A percentile compares a stretch with the other conserved stretches of the same genome.
Evolutionary conservation across 2,329 filamentous ascomycete genomes (phyloP).

Genomic region (Talaromyces albobiverticillius): DNA sequence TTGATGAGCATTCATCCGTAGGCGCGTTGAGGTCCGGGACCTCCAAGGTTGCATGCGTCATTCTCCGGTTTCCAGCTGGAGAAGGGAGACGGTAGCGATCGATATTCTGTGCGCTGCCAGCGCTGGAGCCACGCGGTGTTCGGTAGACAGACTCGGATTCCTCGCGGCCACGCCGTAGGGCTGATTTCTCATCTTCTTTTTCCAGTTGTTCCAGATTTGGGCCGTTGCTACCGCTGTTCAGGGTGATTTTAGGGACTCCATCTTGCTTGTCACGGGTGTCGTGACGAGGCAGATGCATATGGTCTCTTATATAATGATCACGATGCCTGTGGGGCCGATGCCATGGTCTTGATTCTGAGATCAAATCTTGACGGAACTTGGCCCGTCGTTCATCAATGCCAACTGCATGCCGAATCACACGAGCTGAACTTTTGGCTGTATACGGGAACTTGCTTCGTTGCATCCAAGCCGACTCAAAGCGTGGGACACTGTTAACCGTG

Average conservation of each 20-base stretch:
- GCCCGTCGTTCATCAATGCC: conserved; percentile 58
- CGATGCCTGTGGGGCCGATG: conserved; percentile 22
- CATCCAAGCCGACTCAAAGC: conserved; percentile 71
- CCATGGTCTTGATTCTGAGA: conserved; percentile 44
- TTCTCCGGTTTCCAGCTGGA: conserved; percentile 14
- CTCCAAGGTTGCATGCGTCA: conserved; percentile 21
- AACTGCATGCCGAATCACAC: conserved; percentile 56
- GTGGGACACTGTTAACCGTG: conserved; percentile 75
- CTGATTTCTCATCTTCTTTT: conserved; percentile 1
- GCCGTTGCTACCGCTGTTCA: conserved; percentile 24
- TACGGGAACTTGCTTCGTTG: conserved; percentile 71
- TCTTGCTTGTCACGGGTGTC: conserved; percentile 9
- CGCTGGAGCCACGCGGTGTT: conserved; percentile 21
- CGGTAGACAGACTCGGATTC: conserved; percentile 29
- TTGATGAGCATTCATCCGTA: conserved; percentile 29
- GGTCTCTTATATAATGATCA: conserved; percentile 16
- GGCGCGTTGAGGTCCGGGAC: conserved; percentile 27
- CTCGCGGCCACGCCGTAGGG: conserved; percentile 6
- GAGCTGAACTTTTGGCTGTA: conserved; percentile 53
- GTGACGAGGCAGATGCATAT: conserved; percentile 14
- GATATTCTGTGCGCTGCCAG: conserved; percentile 17
- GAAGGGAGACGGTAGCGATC: conserved; percentile 30
- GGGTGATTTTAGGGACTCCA: conserved; percentile 29
- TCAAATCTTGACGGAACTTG: conserved; percentile 58
- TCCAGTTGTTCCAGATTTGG: conserved; percentile 3